Evolutionary conservation across 2,329 filamentous ascomycete genomes (phyloP), one percentile per base, ranked within the genome.

Genomic region (Samsoniella hepiali): DNA sequence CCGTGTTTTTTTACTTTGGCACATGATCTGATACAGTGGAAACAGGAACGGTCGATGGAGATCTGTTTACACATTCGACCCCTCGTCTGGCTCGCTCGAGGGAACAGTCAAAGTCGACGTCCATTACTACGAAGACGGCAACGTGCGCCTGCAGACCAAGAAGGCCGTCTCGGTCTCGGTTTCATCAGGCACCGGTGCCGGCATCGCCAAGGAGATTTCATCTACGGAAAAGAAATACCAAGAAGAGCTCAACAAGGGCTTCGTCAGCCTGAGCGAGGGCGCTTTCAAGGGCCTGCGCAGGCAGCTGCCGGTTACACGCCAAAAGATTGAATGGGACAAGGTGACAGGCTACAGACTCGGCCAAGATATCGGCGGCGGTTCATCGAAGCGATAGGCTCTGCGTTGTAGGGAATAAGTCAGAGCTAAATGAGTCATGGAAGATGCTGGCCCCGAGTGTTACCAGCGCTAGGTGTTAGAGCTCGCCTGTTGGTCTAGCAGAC

Each of bases 261-360:
- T 99, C 75, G 88, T 88, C 15, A 89, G 83, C 68, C 81, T 99
- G 74, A 95, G 92, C 72, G 95, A 99, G 79, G 94, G 93, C 10
- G 91, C 93, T 1, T 99, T 99, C 80, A 99, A 98, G 85, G 87
- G 88, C 2, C 78, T 99, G 75, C 87, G 95, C 73, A 87, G 95
- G 77, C 95, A 98, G 79, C 80, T 99, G 74, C 95, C 95, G 0
- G 93, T 99, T 65, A 99, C 95, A 66, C 88, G 95, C 73, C 95
- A 99, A 82, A 97, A 97, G 84, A 94, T 99, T 70, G 95, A 99
- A 79, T 99, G 95, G 95, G 94, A 99, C 77, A 97, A 97, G 82
- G 91, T 99, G 68, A 90, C 91, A 53, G 93, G 92, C 69, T 99
- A 99, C 80, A 84, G 92, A 65, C 81, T 96, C 69, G 90, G 91